Evolutionary conservation across 2,329 filamentous ascomycete species (phyloP).

Genomic region (Aspergillus novoparasiticus): DNA sequence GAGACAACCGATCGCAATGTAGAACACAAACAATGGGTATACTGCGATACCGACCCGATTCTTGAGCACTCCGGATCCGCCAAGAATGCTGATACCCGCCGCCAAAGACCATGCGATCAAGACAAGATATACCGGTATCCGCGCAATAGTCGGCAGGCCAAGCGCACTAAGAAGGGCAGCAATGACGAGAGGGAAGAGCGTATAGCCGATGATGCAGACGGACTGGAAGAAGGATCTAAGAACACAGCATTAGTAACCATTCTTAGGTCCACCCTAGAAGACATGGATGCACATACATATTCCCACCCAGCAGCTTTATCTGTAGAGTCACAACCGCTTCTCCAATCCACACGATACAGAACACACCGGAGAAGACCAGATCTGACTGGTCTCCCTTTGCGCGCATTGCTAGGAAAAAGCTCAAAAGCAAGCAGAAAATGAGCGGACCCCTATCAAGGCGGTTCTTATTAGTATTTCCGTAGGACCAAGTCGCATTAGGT

Average conservation of each 20-base stretch:
- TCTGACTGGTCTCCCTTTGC: slow-evolving; percentile 80
- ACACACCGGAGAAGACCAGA: slow-evolving; percentile 91
- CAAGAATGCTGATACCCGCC: slow-evolving; percentile 92
- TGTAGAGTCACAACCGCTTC: slow-evolving; percentile 97
- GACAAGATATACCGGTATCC: slow-evolving; percentile 88
- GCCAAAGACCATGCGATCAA: slow-evolving; percentile 91
- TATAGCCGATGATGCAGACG: slow-evolving; percentile 97
- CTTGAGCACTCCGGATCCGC: slow-evolving; percentile 91
- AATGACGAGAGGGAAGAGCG: slow-evolving; percentile 93
- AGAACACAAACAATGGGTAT: slow-evolving; percentile 94
- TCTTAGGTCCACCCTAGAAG: neutral
- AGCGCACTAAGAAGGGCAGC: slow-evolving; percentile 87
- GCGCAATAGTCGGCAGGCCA: slow-evolving; percentile 73
- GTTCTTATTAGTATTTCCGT: slow-evolving; percentile 18
- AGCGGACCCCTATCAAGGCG: slow-evolving; percentile 73
- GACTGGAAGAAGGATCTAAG: slow-evolving; percentile 94
- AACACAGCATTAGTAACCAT: slow-evolving; percentile 22
- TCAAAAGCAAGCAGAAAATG: slow-evolving; percentile 88
- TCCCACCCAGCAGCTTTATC: slow-evolving; percentile 93
- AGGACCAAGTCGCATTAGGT: neutral
- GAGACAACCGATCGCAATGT: slow-evolving; percentile 86
- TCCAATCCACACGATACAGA: slow-evolving; percentile 94
- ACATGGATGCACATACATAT: slow-evolving; percentile 72
- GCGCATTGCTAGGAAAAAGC: slow-evolving; percentile 81
- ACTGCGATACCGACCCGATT: slow-evolving; percentile 93